These are phyloP conservation scores for Rusavskia elegans DNA, from an alignment of 495 filamentous ascomycete species.

Conservation along the genomic window DNA sequence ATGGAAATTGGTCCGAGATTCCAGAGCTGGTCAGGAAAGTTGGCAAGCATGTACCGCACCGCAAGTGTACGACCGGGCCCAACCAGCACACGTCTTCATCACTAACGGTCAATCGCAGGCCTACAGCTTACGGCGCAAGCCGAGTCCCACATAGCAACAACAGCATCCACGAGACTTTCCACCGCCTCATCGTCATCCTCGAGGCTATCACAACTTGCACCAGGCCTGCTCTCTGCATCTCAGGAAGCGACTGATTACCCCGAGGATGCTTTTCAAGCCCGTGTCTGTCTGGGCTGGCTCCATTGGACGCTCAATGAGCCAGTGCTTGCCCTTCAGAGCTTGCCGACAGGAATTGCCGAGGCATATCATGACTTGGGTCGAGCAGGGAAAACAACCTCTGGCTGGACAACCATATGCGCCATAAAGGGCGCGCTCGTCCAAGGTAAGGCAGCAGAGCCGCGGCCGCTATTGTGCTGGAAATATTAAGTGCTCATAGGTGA, in stretches of 20 bases:
- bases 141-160: conserved; percentile 47
- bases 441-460: conserved; percentile 24
- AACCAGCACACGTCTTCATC: no score
- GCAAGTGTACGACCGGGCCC: conserved; percentile 45
- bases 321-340: conserved; percentile 35
- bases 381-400: conserved; percentile 31
- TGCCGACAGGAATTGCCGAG: conserved; percentile 45
- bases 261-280: conserved; percentile 66
- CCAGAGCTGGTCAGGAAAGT: conserved; percentile 82
- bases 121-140: conserved; percentile 58
- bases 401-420: conserved; percentile 67
- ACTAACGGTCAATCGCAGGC: conserved; percentile 29
- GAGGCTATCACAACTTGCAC: conserved; percentile 45
- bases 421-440: conserved; percentile 64
- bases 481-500: conserved; percentile 22
- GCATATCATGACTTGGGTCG: conserved; percentile 32
- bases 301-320: conserved; percentile 62
- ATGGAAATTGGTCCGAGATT: conserved; percentile 79
- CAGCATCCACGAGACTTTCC: conserved; percentile 25
- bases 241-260: conserved; percentile 37
- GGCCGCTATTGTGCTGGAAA: background rate
- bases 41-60: conserved; percentile 78
- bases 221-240: conserved; percentile 44
- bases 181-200: conserved; percentile 29
- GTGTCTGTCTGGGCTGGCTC: conserved; percentile 68